Base-by-base conservation (phyloP, 2,329 filamentous ascomycete species). In the Aspergillus jensenii region DNA sequence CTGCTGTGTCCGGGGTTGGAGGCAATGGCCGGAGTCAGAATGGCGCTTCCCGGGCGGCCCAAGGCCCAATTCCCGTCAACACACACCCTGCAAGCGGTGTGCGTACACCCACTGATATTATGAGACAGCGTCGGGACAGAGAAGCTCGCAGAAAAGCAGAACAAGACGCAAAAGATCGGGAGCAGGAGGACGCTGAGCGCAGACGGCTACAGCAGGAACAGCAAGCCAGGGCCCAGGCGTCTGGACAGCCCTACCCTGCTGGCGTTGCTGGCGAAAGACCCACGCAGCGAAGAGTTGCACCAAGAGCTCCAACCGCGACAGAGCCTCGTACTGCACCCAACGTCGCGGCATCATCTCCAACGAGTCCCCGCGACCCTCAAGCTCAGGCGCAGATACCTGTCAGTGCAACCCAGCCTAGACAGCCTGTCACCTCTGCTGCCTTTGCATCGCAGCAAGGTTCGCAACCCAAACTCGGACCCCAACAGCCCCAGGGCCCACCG, bases 101-200 rank as follows among this genome's bases (percentile, higher is more conserved):
- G 60, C 86, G 89, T 65, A 93, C 92, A 37, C 93, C 93, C 15
- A 87, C 90, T 63, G 90, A 93, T 78, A 93, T 98, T 68, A 96
- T 97, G 93, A 87, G 90, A 74, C 88, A 93, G 72, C 87, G 93
- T 56, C 84, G 85, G 55, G 90, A 90, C 63, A 84, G 93, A 61
- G 91, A 96, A 74, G 85, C 88, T 25, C 81, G 88, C 58, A 84
- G 86, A 62, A 83, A 84, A 65, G 87, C 87, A 45, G 87, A 90
- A 70, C 83, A 84, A 44, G 87, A 90, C 68, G 84, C 86, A 65
- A 77, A 75, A 72, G 77, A 78, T 71, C 75, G 83, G 65, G 82
- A 84, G 66, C 77, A 79, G 59, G 75, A 80, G 58, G 80, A 82
- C 60, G 76, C 81, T 62, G 82, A 83, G 66, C 74, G 78, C 62